Percentiles rank a stretch among this genome's conserved stretches.
Evolutionary conservation across 306 rosid species (phyloP).

Genomic region (Dryas drummondii): DNA sequence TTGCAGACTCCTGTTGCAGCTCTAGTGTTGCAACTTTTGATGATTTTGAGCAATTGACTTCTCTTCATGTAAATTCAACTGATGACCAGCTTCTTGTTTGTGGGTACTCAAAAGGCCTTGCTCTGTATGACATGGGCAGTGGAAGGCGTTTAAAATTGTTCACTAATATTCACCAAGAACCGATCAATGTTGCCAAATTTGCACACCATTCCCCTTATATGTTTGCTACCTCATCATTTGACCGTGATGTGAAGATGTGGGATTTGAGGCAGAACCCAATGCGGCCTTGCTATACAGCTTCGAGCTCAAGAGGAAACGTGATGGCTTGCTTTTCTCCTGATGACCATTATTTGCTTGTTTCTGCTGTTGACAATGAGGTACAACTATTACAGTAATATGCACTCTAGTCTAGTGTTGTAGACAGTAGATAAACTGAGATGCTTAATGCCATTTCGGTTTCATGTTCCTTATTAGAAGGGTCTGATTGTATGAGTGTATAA

Average conservation of each 20-base stretch:
- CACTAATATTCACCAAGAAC: slow-evolving; percentile 69
- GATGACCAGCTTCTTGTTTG: slow-evolving; percentile 74
- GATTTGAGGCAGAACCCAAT: slow-evolving; percentile 72
- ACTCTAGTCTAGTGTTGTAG: not conserved
- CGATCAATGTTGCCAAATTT: slow-evolving; percentile 72
- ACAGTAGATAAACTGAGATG: not conserved
- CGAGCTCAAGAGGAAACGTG: slow-evolving; percentile 74
- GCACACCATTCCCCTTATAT: slow-evolving; percentile 66
- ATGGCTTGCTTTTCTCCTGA: slow-evolving; percentile 88
- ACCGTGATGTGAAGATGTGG: slow-evolving; percentile 82
- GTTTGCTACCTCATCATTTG: slow-evolving; percentile 78
- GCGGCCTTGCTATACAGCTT: slow-evolving; percentile 61
- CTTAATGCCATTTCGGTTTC: no score
- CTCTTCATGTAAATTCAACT: slow-evolving; percentile 69
- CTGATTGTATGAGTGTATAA: not conserved
- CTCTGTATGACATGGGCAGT: slow-evolving; percentile 61
- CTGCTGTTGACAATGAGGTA: slow-evolving; percentile 84
- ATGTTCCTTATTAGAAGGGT: not conserved
- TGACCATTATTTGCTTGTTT: slow-evolving; percentile 66
- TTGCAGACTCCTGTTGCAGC: slow-evolving; percentile 28
- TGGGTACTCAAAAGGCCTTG: slow-evolving; percentile 72
- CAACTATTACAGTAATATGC: not conserved
- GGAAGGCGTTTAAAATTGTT: slow-evolving; percentile 64
- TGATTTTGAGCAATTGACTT: slow-evolving; percentile 68
- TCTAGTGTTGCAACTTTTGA: slow-evolving; percentile 51